Percentiles rank a stretch among this genome's conserved stretches.
phyloP scores from a whole-genome alignment of 2,329 filamentous ascomycete genomes.

The Colletotrichum sp. region DNA sequence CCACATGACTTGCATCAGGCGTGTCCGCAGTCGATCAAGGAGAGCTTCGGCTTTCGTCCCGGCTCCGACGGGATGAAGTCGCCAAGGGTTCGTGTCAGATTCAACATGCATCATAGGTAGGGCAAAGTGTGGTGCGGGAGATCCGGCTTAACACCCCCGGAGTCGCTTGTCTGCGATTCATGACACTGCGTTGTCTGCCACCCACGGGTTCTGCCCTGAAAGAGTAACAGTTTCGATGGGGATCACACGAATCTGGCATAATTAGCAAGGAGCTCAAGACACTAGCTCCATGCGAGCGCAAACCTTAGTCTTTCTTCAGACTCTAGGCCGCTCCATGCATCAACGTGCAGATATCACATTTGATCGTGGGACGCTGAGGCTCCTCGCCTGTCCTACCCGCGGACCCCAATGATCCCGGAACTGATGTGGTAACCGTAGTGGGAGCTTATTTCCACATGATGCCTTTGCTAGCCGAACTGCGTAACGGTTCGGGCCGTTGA shows the following conservation, averaged over 20 bases:
- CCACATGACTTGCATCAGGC: too few relatives aligned
- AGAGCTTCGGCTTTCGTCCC: not conserved
- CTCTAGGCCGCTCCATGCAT: not conserved
- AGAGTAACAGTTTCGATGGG: not conserved
- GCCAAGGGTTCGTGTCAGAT: not conserved
- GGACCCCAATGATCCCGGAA: not conserved
- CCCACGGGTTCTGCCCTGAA: not conserved
- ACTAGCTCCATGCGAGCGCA: not conserved
- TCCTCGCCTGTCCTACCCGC: not conserved
- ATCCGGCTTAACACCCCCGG: not conserved
- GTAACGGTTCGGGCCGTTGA: not conserved
- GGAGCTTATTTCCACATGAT: not conserved
- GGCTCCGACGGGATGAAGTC: not conserved
- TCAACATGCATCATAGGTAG: not conserved
- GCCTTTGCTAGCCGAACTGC: not conserved
- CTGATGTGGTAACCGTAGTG: not conserved
- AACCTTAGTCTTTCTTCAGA: not conserved
- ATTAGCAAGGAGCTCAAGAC: not conserved
- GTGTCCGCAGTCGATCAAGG: not conserved
- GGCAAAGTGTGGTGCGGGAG: not conserved
- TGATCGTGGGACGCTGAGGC: not conserved
- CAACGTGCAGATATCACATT: not conserved
- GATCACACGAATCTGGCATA: not conserved
- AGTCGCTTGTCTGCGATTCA: not conserved
- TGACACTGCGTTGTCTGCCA: not conserved